Evolutionary conservation across 345 rosid species (phyloP), one percentile per base, ranked within the genome.

Genomic region (Eucalyptus curtisii): DNA sequence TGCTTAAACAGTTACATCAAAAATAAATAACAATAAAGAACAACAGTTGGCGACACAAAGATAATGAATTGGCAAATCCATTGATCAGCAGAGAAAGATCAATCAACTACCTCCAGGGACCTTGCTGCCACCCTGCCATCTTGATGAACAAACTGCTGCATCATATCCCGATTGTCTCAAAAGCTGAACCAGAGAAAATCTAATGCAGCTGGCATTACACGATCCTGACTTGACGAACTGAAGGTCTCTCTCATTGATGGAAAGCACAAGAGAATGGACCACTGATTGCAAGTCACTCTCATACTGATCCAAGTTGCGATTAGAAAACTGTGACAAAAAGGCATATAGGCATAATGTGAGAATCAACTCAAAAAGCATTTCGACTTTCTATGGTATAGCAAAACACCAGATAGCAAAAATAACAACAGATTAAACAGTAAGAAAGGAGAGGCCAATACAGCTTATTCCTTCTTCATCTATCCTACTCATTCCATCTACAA

Each of bases 71-170:
- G 30, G 87, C 87, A 86, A 52, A 76, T 76, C 30, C 30, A 76
- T 76, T 76, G 47, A 76, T 20, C 15, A 20, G 59, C 37, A 86
- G 84, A 48, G 64, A 33, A 16, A 84, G 86, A 27, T 86, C 42
- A 44, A 90, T 66, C 49, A 89, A 93, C 81, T 93, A 97, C 99
- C 99, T 94, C 99, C 99, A 40, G 98, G 99, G 84, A 96, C 98
- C 94, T 95, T 97, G 92, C 96, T 94, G 61, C 91, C 87, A 76
- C 96, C 95, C 93, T 93, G 96, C 98, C 99, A 97, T 92, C 93
- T 94, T 13, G 98, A 93, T 27, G 94, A 88, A 86, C 99, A 97
- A 49, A 97, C 97, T 37, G 95, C 98, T 48, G 99, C 98, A 92
- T 96, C 94, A 64, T 96, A 94, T 47, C 98, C 98, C 6, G 97